Evolutionary conservation across 768 basidiomycete species (phyloP), one percentile per base, ranked within the genome.

Genomic region (Erythrobasidium yunnanense): DNA sequence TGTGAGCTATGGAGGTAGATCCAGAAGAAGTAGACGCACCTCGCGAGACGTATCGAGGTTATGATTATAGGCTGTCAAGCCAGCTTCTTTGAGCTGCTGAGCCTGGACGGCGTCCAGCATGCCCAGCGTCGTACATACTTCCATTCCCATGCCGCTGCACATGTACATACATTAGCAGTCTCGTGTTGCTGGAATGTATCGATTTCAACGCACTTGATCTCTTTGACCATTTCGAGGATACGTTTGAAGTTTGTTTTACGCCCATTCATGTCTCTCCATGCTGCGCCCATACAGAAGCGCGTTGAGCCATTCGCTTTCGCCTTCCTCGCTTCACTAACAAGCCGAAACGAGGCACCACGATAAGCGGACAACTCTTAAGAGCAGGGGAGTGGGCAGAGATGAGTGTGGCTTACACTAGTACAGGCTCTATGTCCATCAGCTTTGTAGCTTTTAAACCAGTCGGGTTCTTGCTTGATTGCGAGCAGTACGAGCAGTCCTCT

Each of bases 401-500:
- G n/a, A n/a, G n/a, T n/a, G n/a, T n/a, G 29, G 47, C 69, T 17
- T 30, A 71, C 72, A 87, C 86, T 7, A 99, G 78, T 17, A 97
- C 93, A 18, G 92, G 90, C 72, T 90, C 91, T 53, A 96, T 78
- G 51, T 92, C 87, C 13, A 95, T 81, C 47, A 97, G 79, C 62
- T 84, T 83, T 17, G 88, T 88, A 29, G 93, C 93, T 75, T 85
- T 86, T 33, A 74, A 62, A 20, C 72, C 73, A 46, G 92, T 96
- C 7, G 87, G 79, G 78, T 97, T 88, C 62, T 86, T 83, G n/a
- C 90, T 89, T 1, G 92, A 95, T 76, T 97, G 93, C 23, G 93
- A 95, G 77, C 93, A 97, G 78, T 97, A 97, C 55, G 90, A 91
- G 79, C 93, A 97, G 74, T 97, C 91, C 78, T 97, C 93, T 49